A percentile compares a stretch with the other conserved stretches of the same genome.
Evolutionary conservation across 2,329 filamentous ascomycete species (phyloP).

Genomic region (Aspergillus ustus): DNA sequence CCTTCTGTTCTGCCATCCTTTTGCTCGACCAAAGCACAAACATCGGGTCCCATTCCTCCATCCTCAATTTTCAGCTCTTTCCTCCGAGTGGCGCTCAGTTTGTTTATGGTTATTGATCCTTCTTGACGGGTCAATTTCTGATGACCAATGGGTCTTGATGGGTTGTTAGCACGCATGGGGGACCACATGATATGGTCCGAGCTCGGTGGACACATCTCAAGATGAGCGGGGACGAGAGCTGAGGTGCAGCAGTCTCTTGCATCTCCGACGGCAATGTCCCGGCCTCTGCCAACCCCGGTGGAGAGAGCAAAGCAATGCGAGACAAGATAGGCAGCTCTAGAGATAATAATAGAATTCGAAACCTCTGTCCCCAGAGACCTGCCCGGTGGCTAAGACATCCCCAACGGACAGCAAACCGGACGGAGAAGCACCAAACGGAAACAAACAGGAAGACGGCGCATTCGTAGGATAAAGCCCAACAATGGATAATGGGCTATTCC

Average conservation of each 20-base stretch:
- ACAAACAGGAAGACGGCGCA: constrained; percentile 14
- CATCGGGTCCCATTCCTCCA: not conserved
- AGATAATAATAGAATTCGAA: constrained; percentile 16
- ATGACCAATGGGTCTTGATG: constrained; percentile 6
- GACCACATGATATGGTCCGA: constrained; percentile 2
- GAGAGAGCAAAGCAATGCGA: not conserved
- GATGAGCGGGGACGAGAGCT: not conserved
- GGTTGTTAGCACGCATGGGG: constrained; percentile 11
- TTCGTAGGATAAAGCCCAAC: not conserved
- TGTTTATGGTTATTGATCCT: constrained; percentile 15
- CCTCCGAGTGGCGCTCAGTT: constrained; percentile 4
- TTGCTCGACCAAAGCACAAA: not conserved
- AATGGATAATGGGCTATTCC: not conserved
- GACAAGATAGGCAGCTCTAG: constrained; percentile 1
- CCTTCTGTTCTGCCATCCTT: not conserved
- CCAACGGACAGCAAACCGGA: constrained; percentile 22
- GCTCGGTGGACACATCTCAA: constrained; percentile 12
- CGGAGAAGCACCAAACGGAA: constrained; percentile 18
- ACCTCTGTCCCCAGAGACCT: not conserved
- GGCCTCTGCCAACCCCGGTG: constrained; percentile 14
- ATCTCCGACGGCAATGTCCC: constrained; percentile 6
- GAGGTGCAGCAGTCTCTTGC: constrained; percentile 1
- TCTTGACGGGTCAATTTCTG: constrained; percentile 15
- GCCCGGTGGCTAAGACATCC: constrained; percentile 5
- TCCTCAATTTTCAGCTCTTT: not conserved